Conservation (phyloP, 345 rosid species). For the Brassica cretica region DNA sequence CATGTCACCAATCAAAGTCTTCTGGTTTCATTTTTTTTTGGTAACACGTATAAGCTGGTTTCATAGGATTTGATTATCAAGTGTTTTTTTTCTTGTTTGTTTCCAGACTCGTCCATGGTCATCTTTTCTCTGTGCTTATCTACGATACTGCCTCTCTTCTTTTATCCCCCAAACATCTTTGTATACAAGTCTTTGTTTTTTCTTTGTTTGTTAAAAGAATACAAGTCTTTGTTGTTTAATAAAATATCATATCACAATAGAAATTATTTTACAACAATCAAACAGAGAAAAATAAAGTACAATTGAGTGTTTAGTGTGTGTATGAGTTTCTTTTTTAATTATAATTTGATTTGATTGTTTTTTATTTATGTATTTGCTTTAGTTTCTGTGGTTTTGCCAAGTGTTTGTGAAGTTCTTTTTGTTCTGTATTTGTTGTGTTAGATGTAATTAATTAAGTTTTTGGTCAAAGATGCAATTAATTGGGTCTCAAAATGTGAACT, state of each 20-base stretch:
- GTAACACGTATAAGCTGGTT: not conserved
- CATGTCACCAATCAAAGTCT: no score
- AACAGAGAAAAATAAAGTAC: not conserved
- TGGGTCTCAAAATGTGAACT: not conserved
- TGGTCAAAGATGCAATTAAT: no score
- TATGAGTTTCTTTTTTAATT: no score
- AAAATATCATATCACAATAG: not conserved
- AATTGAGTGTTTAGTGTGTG: not conserved
- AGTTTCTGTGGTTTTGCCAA: no score
- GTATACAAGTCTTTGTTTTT: not conserved
- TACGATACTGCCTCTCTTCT: not conserved
- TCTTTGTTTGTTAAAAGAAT: no score
- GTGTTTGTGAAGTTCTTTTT: no score
- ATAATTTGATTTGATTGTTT: no score
- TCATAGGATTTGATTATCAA: not conserved
- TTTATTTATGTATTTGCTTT: no score
- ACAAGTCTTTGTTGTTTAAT: not conserved
- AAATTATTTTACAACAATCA: not conserved
- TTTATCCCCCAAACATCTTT: not conserved
- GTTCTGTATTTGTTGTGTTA: no score
- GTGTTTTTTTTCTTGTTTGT: not conserved
- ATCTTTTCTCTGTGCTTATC: not conserved
- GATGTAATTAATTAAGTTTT: no score
- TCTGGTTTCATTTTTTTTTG: no score
- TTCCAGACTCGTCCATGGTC: not conserved